Evolutionary conservation across 2,329 filamentous ascomycete species (phyloP).

Genomic region (Rutstroemia sydowiana): DNA sequence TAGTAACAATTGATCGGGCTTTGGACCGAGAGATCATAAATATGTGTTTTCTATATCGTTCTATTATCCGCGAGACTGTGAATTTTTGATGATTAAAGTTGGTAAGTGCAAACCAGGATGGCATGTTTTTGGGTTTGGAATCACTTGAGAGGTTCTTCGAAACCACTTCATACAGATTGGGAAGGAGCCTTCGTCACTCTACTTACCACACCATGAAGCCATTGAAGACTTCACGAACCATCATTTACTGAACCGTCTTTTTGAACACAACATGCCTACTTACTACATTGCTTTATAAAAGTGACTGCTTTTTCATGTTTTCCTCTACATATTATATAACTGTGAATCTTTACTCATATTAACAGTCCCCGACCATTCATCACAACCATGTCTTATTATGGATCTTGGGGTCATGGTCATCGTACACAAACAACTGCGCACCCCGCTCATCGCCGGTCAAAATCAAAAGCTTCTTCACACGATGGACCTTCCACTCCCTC

Average conservation of each 20-base stretch:
- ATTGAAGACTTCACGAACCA: neutral
- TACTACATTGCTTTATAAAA: neutral
- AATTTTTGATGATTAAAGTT: neutral
- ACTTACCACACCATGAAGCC: too few species aligned
- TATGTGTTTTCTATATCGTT: neutral
- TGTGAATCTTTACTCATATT: neutral
- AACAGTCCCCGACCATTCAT: neutral
- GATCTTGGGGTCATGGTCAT: neutral
- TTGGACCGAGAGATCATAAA: too few species aligned
- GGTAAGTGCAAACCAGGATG: constrained; percentile 2
- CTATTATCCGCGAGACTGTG: too few species aligned
- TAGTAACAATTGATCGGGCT: too few species aligned
- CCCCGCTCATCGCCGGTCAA: neutral
- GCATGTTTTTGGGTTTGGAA: too few species aligned
- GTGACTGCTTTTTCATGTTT: constrained; percentile 1
- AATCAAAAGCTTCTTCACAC: constrained; percentile 1
- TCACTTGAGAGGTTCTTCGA: neutral
- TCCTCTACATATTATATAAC: neutral
- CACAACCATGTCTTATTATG: constrained; percentile 4
- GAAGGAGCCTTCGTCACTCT: neutral
- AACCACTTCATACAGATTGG: neutral
- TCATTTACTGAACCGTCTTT: neutral
- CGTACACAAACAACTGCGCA: neutral
- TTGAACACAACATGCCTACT: constrained; percentile 1
- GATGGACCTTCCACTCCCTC: neutral